These are phyloP conservation scores for Fragaria nilgerrensis DNA, from an alignment of 306 rosid genomes.

Conservation along the genomic window DNA sequence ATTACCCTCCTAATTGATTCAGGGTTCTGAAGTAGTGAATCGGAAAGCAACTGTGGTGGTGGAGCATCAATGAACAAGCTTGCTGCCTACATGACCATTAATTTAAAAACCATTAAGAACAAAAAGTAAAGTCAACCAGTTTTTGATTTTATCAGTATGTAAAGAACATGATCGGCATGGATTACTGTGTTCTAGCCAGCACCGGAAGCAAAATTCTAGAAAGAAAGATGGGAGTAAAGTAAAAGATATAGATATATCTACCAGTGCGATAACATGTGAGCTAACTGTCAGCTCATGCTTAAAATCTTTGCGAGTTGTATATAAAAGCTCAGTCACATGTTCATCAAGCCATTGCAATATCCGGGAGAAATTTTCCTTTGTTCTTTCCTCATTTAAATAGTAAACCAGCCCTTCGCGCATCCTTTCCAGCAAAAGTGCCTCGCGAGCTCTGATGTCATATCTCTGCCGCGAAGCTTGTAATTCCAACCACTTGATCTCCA, in stretches of 20 bases:
- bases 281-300: conserved; percentile 20
- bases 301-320: conserved; percentile 21
- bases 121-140: neutral
- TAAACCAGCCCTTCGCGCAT: conserved; percentile 18
- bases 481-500: conserved; percentile 21
- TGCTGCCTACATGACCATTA: conserved; percentile 4
- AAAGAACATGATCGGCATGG: neutral
- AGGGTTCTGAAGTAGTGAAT: conserved; percentile 20
- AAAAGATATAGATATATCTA: conserved; percentile 6
- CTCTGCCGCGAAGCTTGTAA: conserved; percentile 22
- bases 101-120: neutral
- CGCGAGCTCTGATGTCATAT: conserved; percentile 24
- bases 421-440: conserved; percentile 25
- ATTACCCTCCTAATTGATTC: conserved; percentile 22
- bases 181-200: neutral
- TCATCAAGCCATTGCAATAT: conserved; percentile 22
- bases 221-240: neutral
- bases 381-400: conserved; percentile 11
- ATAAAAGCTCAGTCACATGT: conserved; percentile 26
- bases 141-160: neutral
- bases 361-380: conserved; percentile 7
- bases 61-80: conserved; percentile 13
- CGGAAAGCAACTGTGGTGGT: neutral
- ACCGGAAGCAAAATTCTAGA: neutral
- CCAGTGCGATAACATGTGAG: conserved; percentile 4